These are phyloP conservation scores for Neonectria faginata DNA, from an alignment of 2,329 filamentous ascomycete species.

Conservation along the genomic window DNA sequence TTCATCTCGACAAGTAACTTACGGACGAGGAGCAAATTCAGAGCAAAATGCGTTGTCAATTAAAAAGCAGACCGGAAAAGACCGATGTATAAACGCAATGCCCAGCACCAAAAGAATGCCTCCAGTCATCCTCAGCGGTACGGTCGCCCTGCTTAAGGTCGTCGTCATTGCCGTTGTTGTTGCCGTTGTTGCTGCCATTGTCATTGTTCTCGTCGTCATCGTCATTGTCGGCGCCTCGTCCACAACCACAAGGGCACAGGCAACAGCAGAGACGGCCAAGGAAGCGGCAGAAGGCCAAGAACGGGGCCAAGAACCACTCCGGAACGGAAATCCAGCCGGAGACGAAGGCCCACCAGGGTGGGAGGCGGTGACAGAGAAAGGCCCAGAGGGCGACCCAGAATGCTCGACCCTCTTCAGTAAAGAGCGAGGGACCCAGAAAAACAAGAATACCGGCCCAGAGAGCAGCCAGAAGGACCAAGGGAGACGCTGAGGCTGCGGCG, in stretches of 20 bases:
- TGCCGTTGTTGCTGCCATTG: not conserved
- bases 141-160: not conserved
- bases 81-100: not conserved
- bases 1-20: not conserved
- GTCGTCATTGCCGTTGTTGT: not conserved
- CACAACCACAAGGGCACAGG: not conserved
- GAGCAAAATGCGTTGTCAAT: too few relatives aligned
- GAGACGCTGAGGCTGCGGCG: not conserved
- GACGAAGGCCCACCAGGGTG: not conserved
- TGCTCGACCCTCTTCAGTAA: not conserved
- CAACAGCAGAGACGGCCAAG: not conserved
- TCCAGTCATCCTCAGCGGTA: not conserved
- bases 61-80: not conserved
- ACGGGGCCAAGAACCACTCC: not conserved
- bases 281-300: not conserved
- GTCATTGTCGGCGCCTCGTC: not conserved
- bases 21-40: too few relatives aligned
- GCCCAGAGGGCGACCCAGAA: not conserved
- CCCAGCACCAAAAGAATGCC: not conserved
- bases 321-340: not conserved
- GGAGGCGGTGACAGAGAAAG: not conserved
- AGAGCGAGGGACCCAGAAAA: not conserved
- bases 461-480: slow-evolving; percentile 1
- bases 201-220: not conserved
- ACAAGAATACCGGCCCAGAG: not conserved